Evolutionary conservation across 345 rosid species (phyloP).

Genomic region (Turnera subulata): DNA sequence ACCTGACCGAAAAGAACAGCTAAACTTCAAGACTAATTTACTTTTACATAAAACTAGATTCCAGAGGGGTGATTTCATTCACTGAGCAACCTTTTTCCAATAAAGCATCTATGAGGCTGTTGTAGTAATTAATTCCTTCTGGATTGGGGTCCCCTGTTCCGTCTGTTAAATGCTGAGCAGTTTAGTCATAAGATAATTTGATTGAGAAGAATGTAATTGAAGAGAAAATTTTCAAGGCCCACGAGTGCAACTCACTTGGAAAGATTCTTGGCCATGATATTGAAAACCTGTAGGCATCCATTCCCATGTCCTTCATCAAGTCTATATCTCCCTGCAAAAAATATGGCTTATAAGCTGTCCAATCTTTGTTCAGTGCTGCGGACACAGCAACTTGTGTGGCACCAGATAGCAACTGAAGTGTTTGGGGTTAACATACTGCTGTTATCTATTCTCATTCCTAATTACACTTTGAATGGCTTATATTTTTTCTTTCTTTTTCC

Average conservation of each 20-base stretch:
- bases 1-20: slow-evolving; percentile 42
- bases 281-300: slow-evolving; percentile 92
- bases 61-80: background rate
- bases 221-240: too few species aligned
- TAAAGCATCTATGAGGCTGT: slow-evolving; percentile 59
- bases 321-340: slow-evolving; percentile 62
- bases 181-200: too few species aligned
- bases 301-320: slow-evolving; percentile 81
- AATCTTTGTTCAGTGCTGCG: too few species aligned
- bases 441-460: background rate
- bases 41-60: background rate
- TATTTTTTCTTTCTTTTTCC: background rate
- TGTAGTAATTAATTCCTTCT: slow-evolving; percentile 71
- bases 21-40: slow-evolving; percentile 1
- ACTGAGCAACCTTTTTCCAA: slow-evolving; percentile 49
- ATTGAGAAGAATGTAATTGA: too few species aligned
- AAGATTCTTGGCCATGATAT: slow-evolving; percentile 94
- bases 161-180: slow-evolving; percentile 37
- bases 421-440: too few species aligned
- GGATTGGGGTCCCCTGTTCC: slow-evolving; percentile 71
- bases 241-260: slow-evolving; percentile 49
- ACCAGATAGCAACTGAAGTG: too few species aligned
- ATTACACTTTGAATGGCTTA: too few species aligned
- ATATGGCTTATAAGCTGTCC: background rate
- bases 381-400: too few species aligned